Evolutionary conservation across 2,329 filamentous ascomycete species (phyloP).

Genomic region (Exophiala viscosa): DNA sequence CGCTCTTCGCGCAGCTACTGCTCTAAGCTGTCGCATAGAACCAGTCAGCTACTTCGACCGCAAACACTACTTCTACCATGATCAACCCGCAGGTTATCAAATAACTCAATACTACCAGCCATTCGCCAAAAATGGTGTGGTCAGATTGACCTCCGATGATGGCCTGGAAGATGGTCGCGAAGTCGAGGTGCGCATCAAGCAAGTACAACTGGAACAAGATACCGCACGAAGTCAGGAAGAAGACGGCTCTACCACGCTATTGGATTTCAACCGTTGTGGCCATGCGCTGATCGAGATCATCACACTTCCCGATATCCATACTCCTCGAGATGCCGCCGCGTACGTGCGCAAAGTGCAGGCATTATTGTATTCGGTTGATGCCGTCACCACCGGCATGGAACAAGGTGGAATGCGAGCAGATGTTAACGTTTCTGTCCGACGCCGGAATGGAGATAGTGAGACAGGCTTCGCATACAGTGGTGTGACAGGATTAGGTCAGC

Average conservation of each 20-base stretch:
- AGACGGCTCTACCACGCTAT: constrained; percentile 66
- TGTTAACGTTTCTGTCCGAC: constrained; percentile 84
- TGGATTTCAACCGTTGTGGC: constrained; percentile 93
- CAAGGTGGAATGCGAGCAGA: constrained; percentile 85
- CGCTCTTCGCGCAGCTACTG: constrained; percentile 83
- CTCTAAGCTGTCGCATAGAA: constrained; percentile 76
- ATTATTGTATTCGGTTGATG: constrained; percentile 73
- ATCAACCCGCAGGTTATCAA: constrained; percentile 94
- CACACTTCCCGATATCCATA: constrained; percentile 81
- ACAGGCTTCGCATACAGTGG: constrained; percentile 52
- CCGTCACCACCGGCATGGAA: constrained; percentile 91
- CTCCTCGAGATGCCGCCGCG: constrained; percentile 80
- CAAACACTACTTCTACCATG: constrained; percentile 99
- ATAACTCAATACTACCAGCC: constrained; percentile 92
- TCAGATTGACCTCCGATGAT: constrained; percentile 75
- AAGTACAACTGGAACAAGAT: constrained; percentile 96
- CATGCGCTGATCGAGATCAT: constrained; percentile 93
- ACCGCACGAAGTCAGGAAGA: constrained; percentile 89
- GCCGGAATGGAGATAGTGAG: constrained; percentile 50
- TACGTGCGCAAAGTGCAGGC: constrained; percentile 85
- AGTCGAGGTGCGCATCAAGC: constrained; percentile 78
- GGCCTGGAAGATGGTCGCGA: constrained; percentile 66
- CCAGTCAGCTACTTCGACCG: constrained; percentile 79
- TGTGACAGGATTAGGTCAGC: constrained; percentile 66
- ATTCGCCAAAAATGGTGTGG: constrained; percentile 64